Percentiles rank a stretch among this genome's conserved stretches.
Conservation (phyloP, 495 filamentous ascomycete species). For the Neurospora cerealis region DNA sequence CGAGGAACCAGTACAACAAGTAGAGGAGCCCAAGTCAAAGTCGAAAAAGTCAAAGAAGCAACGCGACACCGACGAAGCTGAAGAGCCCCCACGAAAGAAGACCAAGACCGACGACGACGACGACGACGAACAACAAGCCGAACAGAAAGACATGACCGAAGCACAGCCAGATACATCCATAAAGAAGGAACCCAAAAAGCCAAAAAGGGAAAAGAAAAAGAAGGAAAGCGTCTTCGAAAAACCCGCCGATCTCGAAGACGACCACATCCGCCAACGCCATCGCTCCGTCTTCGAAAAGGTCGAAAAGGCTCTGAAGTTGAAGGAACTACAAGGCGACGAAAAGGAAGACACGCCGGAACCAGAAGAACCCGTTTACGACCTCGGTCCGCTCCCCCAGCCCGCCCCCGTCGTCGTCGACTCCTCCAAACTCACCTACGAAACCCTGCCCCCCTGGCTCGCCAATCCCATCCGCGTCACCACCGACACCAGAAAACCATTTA, state of each 20-base stretch:
- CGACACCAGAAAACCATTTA: constrained; percentile 49
- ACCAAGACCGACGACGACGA: neutral
- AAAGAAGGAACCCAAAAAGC: neutral
- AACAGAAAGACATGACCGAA: constrained; percentile 3
- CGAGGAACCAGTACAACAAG: neutral
- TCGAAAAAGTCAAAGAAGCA: constrained; percentile 16
- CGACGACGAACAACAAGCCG: neutral
- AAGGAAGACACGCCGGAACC: constrained; percentile 16
- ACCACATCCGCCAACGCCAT: constrained; percentile 25
- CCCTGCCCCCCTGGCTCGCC: constrained; percentile 64
- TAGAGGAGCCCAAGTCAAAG: constrained; percentile 13
- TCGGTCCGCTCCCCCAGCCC: constrained; percentile 72
- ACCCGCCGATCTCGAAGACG: constrained; percentile 6
- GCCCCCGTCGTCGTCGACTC: constrained; percentile 44
- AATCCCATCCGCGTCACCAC: constrained; percentile 56
- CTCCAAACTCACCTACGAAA: constrained; percentile 41
- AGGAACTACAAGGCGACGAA: constrained; percentile 13
- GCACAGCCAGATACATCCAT: neutral
- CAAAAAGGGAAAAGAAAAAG: constrained; percentile 30
- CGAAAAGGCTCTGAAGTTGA: constrained; percentile 32
- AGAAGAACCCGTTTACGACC: constrained; percentile 46
- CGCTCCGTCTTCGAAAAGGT: constrained; percentile 38
- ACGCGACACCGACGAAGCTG: neutral
- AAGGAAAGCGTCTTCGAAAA: constrained; percentile 9
- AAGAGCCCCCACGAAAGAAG: constrained; percentile 5